phyloP scores from a whole-genome alignment of 805 yeast genomes.

The Kuraishia cidri region DNA sequence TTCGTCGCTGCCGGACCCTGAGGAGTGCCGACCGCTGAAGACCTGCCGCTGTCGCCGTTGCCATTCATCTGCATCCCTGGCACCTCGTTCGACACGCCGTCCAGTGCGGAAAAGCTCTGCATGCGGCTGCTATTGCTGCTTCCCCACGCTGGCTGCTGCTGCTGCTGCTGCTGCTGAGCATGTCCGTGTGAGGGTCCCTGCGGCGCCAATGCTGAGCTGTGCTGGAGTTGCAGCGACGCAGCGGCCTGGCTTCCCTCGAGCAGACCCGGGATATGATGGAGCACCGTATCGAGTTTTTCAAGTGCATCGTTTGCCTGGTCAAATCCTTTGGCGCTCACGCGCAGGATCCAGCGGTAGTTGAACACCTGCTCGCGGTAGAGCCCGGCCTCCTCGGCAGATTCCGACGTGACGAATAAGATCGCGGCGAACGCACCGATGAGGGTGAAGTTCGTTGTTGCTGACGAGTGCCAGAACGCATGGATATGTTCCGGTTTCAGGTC shows the following conservation, averaged over 20 bases:
- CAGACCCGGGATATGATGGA: constrained; percentile 70
- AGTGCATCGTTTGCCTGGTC: constrained; percentile 74
- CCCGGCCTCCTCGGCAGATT: constrained; percentile 50
- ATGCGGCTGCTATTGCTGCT: too few species aligned
- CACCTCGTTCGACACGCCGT: too few species aligned
- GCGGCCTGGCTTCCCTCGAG: constrained; percentile 11
- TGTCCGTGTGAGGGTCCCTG: too few species aligned
- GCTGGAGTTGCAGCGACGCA: not conserved
- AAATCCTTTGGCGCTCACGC: constrained; percentile 68
- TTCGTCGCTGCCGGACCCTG: too few species aligned
- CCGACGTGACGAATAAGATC: constrained; percentile 61
- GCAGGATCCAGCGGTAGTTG: constrained; percentile 69
- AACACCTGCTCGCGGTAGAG: constrained; percentile 60
- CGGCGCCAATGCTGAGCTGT: too few species aligned
- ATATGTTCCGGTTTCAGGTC: constrained; percentile 75
- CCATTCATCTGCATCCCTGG: too few species aligned
- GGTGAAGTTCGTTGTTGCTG: constrained; percentile 71
- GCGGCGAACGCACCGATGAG: constrained; percentile 86
- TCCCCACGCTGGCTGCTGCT: too few species aligned
- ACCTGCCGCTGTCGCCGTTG: too few species aligned
- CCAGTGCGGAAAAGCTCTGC: too few species aligned
- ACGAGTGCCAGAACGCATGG: constrained; percentile 85
- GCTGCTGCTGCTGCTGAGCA: not conserved
- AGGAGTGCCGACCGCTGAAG: too few species aligned
- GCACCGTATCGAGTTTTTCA: constrained; percentile 58